These are phyloP conservation scores for Sclerotinia minor DNA, from an alignment of 2,329 filamentous ascomycete species.

Conservation along the genomic window DNA sequence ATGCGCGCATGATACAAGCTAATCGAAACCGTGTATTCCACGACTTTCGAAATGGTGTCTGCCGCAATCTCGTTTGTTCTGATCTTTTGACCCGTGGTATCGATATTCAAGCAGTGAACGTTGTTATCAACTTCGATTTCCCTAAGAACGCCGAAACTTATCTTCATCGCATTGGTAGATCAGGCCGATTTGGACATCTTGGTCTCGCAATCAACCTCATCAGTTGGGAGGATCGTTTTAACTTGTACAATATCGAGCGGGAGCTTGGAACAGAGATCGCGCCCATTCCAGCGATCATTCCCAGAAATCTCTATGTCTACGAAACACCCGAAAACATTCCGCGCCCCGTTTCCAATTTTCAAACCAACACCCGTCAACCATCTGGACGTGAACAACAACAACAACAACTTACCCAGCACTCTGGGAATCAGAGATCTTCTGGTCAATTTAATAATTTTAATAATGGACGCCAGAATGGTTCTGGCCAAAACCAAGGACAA, in stretches of 20 bases:
- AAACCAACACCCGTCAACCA: conserved; percentile 41
- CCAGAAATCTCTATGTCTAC: conserved; percentile 98
- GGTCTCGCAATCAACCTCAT: conserved; percentile 98
- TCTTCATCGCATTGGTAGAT: conserved; percentile 95
- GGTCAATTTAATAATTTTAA: conserved; percentile 31
- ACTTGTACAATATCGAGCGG: conserved; percentile 97
- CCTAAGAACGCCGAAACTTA: conserved; percentile 99
- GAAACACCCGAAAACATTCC: conserved; percentile 95
- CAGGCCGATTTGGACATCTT: conserved; percentile 93
- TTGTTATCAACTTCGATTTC: conserved; percentile 99
- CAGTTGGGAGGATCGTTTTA: conserved; percentile 99
- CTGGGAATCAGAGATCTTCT: conserved; percentile 32
- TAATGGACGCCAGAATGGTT: conserved; percentile 37
- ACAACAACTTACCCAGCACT: conserved; percentile 35
- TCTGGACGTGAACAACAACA: conserved; percentile 35
- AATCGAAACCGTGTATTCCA: conserved; percentile 98
- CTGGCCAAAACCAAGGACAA: conserved; percentile 35
- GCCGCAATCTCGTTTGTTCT: conserved; percentile 96
- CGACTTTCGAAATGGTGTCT: conserved; percentile 97
- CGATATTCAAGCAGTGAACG: conserved; percentile 98
- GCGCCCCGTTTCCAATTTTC: conserved; percentile 64
- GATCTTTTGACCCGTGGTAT: conserved; percentile 97
- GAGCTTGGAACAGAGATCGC: conserved; percentile 97
- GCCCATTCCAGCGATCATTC: conserved; percentile 89
- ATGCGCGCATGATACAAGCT: conserved; percentile 96